Evolutionary conservation across 208 protist species (phyloP), one percentile per base, ranked within the genome.

Genomic region (Crithidia thermophila): DNA sequence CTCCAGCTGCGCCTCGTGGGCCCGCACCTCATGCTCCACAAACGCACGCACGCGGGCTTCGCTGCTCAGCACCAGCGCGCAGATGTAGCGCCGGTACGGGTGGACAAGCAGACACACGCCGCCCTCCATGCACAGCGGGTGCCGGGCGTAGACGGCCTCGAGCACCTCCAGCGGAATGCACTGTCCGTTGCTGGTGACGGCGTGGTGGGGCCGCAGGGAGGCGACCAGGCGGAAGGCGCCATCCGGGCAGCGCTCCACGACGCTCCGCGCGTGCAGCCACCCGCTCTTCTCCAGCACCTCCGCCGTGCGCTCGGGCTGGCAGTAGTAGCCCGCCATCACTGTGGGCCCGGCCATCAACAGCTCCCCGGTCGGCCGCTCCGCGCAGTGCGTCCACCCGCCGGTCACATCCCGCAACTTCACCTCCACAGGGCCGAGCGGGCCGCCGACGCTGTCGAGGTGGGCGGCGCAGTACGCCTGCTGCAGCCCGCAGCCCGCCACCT

Each of bases 401-500:
- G 27, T 20, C 10, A 95, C 82, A 52, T 93, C 88, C 5, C 87
- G 83, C 16, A 98, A 66, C 79, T 97, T 98, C 49, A 98, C 61
- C 68, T 98, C 81, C 23, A 82, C 57, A 3, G 69, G 42, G 2
- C 77, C 74, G 31, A 94, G 43, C 11, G 85, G 76, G 13, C 71
- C 68, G n/a, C 87, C 86, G 13, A 88, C 53, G 39, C 47, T 72
- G 52, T 72, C 68, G 16, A 79, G 28, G 27, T 50, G 51, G 14
- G 28, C 46, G 28, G 77, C 73, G 42, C 75, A 79, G 51, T 65
- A 69, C 20, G 52, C 37, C 64, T 87, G 76, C 25, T 84, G 21
- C 31, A 79, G 28, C 0, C 81, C 81, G 42, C 74, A 78, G 25
- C 81, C 85, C 21, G 65, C 67, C 9, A 78, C 70, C 60, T 94